Conservation (phyloP, 2,329 filamentous ascomycete species). For the Zasmidium cellare region DNA sequence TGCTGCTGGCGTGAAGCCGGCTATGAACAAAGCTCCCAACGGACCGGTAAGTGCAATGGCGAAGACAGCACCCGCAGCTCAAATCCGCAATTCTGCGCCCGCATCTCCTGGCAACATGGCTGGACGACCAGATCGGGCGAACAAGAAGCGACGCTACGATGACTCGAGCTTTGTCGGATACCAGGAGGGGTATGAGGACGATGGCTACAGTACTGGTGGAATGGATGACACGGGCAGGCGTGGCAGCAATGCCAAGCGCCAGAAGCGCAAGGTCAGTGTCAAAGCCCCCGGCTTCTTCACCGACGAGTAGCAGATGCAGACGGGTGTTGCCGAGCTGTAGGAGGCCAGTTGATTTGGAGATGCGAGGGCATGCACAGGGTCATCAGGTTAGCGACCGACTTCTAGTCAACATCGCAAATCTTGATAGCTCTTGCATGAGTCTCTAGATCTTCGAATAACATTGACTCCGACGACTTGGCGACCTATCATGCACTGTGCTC, state of each 20-base stretch:
- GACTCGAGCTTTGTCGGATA: slow-evolving; percentile 76
- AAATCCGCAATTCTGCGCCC: slow-evolving; percentile 33
- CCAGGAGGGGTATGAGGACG: slow-evolving; percentile 69
- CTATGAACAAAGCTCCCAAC: background rate
- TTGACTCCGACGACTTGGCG: too few species aligned
- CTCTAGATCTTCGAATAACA: too few species aligned
- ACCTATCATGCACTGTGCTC: too few species aligned
- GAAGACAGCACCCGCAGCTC: slow-evolving; percentile 26
- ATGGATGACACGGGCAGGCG: slow-evolving; percentile 56
- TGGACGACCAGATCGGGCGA: slow-evolving; percentile 62
- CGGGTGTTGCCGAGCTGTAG: too few species aligned
- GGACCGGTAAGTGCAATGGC: slow-evolving; percentile 19
- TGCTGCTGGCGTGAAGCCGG: slow-evolving; percentile 20
- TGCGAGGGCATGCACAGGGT: too few species aligned
- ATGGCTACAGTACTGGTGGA: slow-evolving; percentile 70
- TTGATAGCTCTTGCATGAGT: too few species aligned
- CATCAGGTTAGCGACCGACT: too few species aligned
- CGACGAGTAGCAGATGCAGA: too few species aligned
- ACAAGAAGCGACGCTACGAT: slow-evolving; percentile 74
- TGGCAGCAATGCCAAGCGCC: slow-evolving; percentile 27
- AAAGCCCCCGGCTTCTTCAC: background rate
- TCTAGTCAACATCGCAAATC: too few species aligned
- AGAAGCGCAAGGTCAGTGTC: slow-evolving; percentile 30
- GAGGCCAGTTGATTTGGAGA: too few species aligned
- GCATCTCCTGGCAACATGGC: slow-evolving; percentile 45